Evolutionary conservation across 75 land plant species (phyloP), one percentile per base, ranked within the genome.

Genomic region (Picea sitchensis): DNA sequence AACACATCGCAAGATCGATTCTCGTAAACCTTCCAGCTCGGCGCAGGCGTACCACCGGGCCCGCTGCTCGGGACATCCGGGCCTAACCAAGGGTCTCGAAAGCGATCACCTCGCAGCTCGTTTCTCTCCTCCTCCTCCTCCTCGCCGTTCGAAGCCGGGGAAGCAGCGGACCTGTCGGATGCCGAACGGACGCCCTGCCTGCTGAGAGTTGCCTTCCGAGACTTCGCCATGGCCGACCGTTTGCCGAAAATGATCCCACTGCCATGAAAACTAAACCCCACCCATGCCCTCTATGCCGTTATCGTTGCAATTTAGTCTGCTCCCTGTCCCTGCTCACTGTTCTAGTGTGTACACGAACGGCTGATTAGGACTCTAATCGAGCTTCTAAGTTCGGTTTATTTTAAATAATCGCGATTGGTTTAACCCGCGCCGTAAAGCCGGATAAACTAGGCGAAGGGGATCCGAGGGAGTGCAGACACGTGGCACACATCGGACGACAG

Each of bases 21-120:
- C 82, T 85, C 81, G 60, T 85, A 83, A 26, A 85, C 76, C 81
- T 85, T 85, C 86, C 87, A 85, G 62, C 87, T 77, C 18, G 87
- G 86, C 41, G 80, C 81, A 6, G 87, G 87, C 61, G 87, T 71
- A 20, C 14, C 54, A 9, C 56, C 44, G 54, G 54, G 54, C 54
- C 54, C 54, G 54, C 54, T 47, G 54, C 9, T 47, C 8, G 54
- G 54, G 54, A 47, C 54, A 47, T 47, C 54, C 54, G 54, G 54
- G 1, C 54, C 54, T 47, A 47, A 47, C 54, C 8, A 8, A 47
- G 54, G 54, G 54, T 47, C 54, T 7, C 7, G 54, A 7, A 47
- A 47, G 7, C 54, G 54, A 47, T 47, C 9, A 7, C 8, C 9
- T 6, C 54, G 54, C 54, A 47, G 54, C 54, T 47, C 54, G 54